Conservation (phyloP, 257 asterid species). For the Plantago major region DNA sequence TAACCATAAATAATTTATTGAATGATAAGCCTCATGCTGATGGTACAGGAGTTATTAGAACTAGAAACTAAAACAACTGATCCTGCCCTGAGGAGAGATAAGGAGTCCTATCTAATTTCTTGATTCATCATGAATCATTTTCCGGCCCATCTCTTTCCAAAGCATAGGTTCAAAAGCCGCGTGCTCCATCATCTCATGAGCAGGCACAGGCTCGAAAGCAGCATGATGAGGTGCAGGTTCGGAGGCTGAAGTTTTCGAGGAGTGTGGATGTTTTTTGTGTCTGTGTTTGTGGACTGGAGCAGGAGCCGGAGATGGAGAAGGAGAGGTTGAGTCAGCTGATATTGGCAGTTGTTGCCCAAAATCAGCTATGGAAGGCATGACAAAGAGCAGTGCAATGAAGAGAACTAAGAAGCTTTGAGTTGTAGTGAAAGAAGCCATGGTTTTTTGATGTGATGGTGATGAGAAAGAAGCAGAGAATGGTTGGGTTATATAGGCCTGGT, state of each 20-base stretch:
- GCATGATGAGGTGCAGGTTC: background rate
- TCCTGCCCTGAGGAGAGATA: background rate
- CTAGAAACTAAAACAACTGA: background rate
- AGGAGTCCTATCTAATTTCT: background rate
- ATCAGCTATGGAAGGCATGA: constrained; percentile 7
- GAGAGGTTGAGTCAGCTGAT: background rate
- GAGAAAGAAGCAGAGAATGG: background rate
- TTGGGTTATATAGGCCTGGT: background rate
- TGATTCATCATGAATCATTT: background rate
- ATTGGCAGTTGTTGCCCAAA: background rate
- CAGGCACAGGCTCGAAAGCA: background rate
- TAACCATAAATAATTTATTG: background rate
- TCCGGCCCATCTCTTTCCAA: background rate
- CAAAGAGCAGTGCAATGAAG: constrained; percentile 1
- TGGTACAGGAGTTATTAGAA: too few species aligned
- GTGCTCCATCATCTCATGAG: background rate
- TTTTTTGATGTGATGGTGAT: background rate
- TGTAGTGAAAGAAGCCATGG: background rate
- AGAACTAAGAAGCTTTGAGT: background rate
- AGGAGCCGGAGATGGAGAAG: background rate
- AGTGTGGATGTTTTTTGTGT: background rate
- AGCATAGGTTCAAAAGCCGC: background rate
- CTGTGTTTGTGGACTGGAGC: background rate
- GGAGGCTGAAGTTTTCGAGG: background rate
- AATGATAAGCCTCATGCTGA: background rate